Conservation (phyloP, 345 rosid species). For the Arabidopsis suecica region DNA sequence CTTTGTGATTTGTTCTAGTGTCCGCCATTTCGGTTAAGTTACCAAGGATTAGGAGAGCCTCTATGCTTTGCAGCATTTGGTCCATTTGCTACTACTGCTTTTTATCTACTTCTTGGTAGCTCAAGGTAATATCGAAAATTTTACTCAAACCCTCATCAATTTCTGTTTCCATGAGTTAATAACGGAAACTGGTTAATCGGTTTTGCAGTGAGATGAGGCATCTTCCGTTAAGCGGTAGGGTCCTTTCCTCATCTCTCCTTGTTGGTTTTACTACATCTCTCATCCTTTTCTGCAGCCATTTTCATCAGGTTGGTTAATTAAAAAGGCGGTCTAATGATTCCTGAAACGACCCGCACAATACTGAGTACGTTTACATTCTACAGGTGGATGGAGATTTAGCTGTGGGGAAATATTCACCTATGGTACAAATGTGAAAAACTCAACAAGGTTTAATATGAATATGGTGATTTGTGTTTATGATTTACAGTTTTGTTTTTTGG, state of each 20-base stretch:
- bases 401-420: conserved; percentile 83
- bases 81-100: conserved; percentile 91
- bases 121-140: conserved; percentile 51
- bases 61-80: conserved; percentile 93
- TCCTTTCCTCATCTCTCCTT: conserved; percentile 68
- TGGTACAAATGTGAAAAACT: conserved; percentile 50
- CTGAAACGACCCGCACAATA: not conserved
- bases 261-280: conserved; percentile 87
- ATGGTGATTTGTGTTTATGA: not conserved
- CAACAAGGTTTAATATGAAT: not conserved
- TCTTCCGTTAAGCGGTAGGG: conserved; percentile 59
- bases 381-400: conserved; percentile 78
- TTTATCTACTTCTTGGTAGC: conserved; percentile 68
- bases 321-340: not conserved
- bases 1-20: conserved; percentile 54
- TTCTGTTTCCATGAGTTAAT: not conserved
- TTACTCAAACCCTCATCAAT: not conserved
- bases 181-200: not conserved
- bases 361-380: conserved; percentile 11
- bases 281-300: conserved; percentile 93
- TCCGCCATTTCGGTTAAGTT: conserved; percentile 93
- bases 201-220: conserved; percentile 53
- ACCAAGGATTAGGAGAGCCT: conserved; percentile 94
- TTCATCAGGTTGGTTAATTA: conserved; percentile 67
- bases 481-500: not conserved